phyloP scores from a whole-genome alignment of 768 basidiomycete genomes.

The Porphyrellus cyaneotinctus region DNA sequence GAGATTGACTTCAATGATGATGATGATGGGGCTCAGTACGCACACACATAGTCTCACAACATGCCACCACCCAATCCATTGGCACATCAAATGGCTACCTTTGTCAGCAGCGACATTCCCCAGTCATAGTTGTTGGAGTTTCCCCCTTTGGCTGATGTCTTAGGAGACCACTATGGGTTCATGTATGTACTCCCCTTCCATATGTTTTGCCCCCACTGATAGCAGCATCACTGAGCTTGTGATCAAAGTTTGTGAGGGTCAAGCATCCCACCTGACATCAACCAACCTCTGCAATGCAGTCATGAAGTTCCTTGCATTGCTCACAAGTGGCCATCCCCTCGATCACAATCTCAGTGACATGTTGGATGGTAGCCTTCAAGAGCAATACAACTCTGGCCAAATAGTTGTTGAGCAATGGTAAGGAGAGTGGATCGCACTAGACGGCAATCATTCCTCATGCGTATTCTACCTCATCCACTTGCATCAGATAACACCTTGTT shows the following conservation, averaged over 20 bases:
- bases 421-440: not conserved
- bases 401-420: not conserved
- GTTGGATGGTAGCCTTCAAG: not conserved
- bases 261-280: not conserved
- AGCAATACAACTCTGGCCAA: not conserved
- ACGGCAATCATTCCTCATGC: not conserved
- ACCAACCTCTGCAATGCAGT: not conserved
- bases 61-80: not conserved
- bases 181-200: not conserved
- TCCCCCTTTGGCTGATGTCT: not conserved
- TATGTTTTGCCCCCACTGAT: not conserved
- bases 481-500: not conserved
- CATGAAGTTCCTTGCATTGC: not conserved
- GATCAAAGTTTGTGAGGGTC: not conserved
- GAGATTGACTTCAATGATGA: not conserved
- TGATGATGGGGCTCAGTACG: too few relatives aligned
- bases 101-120: not conserved
- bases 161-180: conserved; percentile 1
- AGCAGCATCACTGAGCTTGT: not conserved
- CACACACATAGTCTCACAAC: not conserved
- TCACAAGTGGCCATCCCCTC: not conserved
- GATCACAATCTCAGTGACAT: not conserved
- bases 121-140: not conserved
- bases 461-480: not conserved
- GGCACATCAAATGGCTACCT: not conserved